These are phyloP conservation scores for Artemisia argyi DNA, from an alignment of 129 eudicot genomes.

Conservation along the genomic window DNA sequence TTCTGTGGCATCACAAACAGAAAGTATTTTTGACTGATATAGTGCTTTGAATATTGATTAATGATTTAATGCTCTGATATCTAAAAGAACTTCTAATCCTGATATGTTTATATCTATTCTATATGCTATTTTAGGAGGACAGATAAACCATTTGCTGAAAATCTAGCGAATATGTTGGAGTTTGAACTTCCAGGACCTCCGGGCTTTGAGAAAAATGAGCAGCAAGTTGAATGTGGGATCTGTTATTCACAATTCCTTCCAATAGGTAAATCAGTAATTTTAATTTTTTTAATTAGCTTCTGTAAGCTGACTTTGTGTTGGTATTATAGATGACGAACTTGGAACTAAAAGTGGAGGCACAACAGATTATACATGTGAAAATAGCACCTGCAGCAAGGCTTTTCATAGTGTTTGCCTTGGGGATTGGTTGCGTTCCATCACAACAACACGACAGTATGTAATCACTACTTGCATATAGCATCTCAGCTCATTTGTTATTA, in stretches of 20 bases:
- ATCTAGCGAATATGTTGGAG: constrained; percentile 57
- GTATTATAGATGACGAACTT: constrained; percentile 69
- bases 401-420: constrained; percentile 78
- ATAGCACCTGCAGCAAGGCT: constrained; percentile 59
- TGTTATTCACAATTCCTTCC: constrained; percentile 82
- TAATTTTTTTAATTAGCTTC: constrained; percentile 10
- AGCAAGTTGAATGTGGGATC: constrained; percentile 76
- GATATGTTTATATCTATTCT: not conserved
- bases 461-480: not conserved
- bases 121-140: constrained; percentile 42
- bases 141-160: constrained; percentile 55
- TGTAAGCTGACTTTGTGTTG: constrained; percentile 20
- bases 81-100: not conserved
- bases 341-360: constrained; percentile 68
- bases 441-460: constrained; percentile 79
- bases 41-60: not conserved
- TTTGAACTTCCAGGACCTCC: constrained; percentile 57
- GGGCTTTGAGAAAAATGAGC: constrained; percentile 40
- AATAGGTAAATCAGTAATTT: constrained; percentile 39
- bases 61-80: not conserved
- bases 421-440: constrained; percentile 77
- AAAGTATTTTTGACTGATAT: not conserved
- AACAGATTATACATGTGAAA: constrained; percentile 77
- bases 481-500: constrained; percentile 2
- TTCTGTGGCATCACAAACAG: no score